Evolutionary conservation across 208 protist species (phyloP).

Genomic region (Endotrypanum monterogeii): DNA sequence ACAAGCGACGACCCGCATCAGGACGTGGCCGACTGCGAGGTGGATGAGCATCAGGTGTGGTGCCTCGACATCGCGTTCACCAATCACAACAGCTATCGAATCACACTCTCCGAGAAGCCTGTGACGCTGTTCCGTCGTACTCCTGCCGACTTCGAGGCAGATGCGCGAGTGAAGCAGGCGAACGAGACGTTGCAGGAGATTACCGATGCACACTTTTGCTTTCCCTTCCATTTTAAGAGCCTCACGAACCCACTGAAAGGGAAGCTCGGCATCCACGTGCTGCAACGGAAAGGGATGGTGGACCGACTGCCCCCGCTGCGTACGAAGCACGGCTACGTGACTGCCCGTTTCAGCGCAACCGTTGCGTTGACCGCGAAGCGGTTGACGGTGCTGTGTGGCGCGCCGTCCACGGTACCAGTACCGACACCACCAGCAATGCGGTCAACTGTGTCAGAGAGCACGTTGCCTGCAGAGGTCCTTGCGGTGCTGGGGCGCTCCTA

Average conservation of each 20-base stretch:
- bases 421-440: conserved; percentile 32
- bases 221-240: conserved; percentile 80
- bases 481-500: conserved; percentile 44
- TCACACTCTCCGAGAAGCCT: conserved; percentile 41
- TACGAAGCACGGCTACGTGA: conserved; percentile 61
- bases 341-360: conserved; percentile 80
- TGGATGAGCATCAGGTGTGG: conserved; percentile 83
- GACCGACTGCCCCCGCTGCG: conserved; percentile 64
- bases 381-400: conserved; percentile 76
- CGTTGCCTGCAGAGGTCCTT: conserved; percentile 41
- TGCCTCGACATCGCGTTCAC: conserved; percentile 90
- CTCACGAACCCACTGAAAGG: conserved; percentile 61
- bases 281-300: conserved; percentile 62
- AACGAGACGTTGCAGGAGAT: conserved; percentile 65
- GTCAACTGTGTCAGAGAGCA: conserved; percentile 35
- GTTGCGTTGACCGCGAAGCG: conserved; percentile 73
- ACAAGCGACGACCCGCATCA: conserved; percentile 76
- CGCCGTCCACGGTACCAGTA: conserved; percentile 44
- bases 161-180: conserved; percentile 65
- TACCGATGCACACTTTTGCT: conserved; percentile 69
- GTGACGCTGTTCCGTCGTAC: conserved; percentile 73
- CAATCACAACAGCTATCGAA: conserved; percentile 54
- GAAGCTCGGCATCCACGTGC: conserved; percentile 69
- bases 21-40: conserved; percentile 88
- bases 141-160: conserved; percentile 54